Conservation (phyloP, 306 rosid genomes). For the Cucumis cinereus region DNA sequence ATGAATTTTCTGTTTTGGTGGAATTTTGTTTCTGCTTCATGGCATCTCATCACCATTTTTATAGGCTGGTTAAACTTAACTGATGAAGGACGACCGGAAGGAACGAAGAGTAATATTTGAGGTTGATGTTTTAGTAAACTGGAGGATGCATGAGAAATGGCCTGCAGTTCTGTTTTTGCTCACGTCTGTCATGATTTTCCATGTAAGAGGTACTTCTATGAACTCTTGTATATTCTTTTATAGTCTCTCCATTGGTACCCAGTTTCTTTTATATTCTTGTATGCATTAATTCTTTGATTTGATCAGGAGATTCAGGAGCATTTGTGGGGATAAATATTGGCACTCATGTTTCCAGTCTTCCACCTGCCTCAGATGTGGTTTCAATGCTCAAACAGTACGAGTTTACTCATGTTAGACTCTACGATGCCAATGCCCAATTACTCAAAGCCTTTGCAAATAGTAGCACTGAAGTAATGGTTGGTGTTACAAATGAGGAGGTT, state of each 20-base stretch:
- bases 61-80: not conserved
- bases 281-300: not conserved
- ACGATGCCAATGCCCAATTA: conserved; percentile 55
- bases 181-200: conserved; percentile 24
- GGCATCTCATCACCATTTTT: not conserved
- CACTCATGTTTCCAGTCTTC: conserved; percentile 58
- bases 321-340: conserved; percentile 81
- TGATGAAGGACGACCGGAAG: not conserved
- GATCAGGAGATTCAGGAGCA: conserved; percentile 78
- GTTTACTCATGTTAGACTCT: conserved; percentile 61
- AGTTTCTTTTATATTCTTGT: not conserved
- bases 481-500: conserved; percentile 62
- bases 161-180: conserved; percentile 32
- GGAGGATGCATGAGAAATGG: conserved; percentile 46
- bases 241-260: not conserved
- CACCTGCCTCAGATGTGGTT: conserved; percentile 48
- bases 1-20: not conserved
- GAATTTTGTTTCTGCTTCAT: not conserved
- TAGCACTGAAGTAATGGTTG: conserved; percentile 56
- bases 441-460: conserved; percentile 65
- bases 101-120: not conserved
- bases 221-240: no score
- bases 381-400: conserved; percentile 56
- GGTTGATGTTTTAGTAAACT: conserved; percentile 18
- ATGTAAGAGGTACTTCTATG: conserved; percentile 41